Percentiles rank a stretch among this genome's conserved stretches.
These are phyloP conservation scores for Colletotrichum godetiae DNA, from an alignment of 2,329 filamentous ascomycete genomes.

Conservation along the genomic window DNA sequence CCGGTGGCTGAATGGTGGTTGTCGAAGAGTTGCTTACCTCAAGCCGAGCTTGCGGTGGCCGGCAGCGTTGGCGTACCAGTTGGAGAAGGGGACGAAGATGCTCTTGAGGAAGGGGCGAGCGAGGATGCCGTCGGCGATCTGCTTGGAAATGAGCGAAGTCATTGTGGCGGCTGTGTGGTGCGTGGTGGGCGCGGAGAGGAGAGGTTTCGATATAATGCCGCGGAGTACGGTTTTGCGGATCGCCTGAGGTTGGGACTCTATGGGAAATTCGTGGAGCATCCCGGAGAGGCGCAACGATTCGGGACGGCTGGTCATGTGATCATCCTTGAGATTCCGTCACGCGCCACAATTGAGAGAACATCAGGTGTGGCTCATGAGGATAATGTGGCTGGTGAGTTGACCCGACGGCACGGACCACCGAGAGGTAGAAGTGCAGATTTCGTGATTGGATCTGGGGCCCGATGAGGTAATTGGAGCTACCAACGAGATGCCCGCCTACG, in stretches of 20 bases:
- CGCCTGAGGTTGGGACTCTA: conserved; percentile 28
- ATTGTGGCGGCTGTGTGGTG: conserved; percentile 59
- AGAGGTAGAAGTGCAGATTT: not conserved
- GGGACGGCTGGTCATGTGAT: conserved; percentile 33
- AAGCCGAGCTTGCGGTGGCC: conserved; percentile 95
- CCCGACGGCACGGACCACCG: conserved; percentile 2
- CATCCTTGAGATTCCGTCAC: conserved; percentile 16
- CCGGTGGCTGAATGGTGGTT: not conserved
- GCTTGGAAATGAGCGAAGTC: conserved; percentile 63
- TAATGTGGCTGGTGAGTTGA: not conserved
- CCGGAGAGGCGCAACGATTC: conserved; percentile 35
- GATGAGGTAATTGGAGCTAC: conserved; percentile 29
- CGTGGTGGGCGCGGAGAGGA: conserved; percentile 40
- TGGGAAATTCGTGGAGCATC: conserved; percentile 35
- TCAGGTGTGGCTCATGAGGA: not conserved
- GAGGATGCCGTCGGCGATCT: conserved; percentile 56
- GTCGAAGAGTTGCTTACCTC: conserved; percentile 70
- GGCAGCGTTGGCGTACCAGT: conserved; percentile 89
- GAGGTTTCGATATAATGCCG: conserved; percentile 35
- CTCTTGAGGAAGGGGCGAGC: conserved; percentile 88
- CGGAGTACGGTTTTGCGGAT: conserved; percentile 35
- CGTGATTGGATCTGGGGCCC: conserved; percentile 13
- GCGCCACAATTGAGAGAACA: not conserved
- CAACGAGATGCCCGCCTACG: conserved; percentile 8
- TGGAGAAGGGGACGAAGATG: conserved; percentile 82